phyloP scores from a whole-genome alignment of 371 early-diverging fungal species.

The Rhizopus arrhizus region DNA sequence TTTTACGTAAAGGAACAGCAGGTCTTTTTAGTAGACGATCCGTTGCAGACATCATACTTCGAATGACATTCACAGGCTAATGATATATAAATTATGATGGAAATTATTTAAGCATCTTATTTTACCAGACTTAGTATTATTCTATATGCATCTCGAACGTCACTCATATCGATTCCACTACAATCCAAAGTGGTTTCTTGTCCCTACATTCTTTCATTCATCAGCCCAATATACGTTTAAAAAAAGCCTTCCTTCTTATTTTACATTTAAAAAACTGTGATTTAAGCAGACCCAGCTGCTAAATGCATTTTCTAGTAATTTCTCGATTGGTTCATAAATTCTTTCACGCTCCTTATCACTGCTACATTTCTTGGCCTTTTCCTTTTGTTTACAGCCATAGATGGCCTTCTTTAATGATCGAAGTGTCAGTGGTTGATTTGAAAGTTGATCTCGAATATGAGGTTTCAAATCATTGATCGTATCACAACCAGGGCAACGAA shows the following conservation, averaged over 20 bases:
- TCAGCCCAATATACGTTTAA: neutral
- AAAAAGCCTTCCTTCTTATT: neutral
- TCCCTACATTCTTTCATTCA: conserved; percentile 38
- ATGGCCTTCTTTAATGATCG: conserved; percentile 49
- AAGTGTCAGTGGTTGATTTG: conserved; percentile 55
- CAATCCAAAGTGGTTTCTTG: conserved; percentile 57
- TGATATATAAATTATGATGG: neutral
- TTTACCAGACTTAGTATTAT: conserved; percentile 69
- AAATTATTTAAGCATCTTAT: no score
- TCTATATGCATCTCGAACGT: conserved; percentile 71
- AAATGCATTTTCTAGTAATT: conserved; percentile 64
- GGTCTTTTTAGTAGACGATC: conserved; percentile 80
- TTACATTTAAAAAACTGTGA: conserved; percentile 72
- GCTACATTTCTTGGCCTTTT: conserved; percentile 19
- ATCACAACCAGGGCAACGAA: conserved; percentile 91
- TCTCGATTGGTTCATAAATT: conserved; percentile 55
- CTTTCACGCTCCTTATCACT: conserved; percentile 39
- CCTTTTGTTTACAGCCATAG: conserved; percentile 37
- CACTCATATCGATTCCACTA: conserved; percentile 68
- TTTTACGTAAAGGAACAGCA: conserved; percentile 56
- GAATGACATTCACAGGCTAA: conserved; percentile 62
- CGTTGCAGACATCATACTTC: conserved; percentile 77
- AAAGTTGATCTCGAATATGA: conserved; percentile 29
- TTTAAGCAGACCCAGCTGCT: conserved; percentile 72
- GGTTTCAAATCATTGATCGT: conserved; percentile 78